A percentile compares a stretch with the other conserved stretches of the same genome.
Evolutionary conservation across 106 monocot genomes (phyloP).

Genomic region (Dendrobium officinale): DNA sequence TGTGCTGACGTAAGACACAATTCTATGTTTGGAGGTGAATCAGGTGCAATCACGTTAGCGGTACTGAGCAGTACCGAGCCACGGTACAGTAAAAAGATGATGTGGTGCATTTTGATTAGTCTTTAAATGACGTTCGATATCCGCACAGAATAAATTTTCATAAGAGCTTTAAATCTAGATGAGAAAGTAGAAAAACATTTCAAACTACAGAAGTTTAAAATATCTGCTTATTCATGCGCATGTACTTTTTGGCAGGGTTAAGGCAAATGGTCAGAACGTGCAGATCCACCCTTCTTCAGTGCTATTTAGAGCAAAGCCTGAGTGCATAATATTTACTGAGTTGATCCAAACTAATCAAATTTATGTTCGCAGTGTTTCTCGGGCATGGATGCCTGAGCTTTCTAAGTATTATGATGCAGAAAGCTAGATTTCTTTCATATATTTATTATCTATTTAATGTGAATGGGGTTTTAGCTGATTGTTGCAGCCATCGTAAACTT

Average conservation of each 20-base stretch:
- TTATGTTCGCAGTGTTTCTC: conserved; percentile 70
- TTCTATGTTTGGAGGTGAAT: too few relatives aligned
- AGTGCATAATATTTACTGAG: conserved; percentile 86
- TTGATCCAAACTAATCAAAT: conserved; percentile 69
- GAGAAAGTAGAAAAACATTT: background rate
- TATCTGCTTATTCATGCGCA: background rate
- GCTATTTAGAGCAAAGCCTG: conserved; percentile 52
- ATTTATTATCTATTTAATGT: too few relatives aligned
- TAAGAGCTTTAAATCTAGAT: background rate
- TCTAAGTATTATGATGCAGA: conserved; percentile 53
- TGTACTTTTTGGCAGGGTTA: conserved; percentile 33
- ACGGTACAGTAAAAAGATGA: too few relatives aligned
- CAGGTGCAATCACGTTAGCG: too few relatives aligned
- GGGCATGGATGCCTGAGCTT: conserved; percentile 79
- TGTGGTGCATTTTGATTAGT: too few relatives aligned
- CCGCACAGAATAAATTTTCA: too few relatives aligned
- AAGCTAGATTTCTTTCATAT: too few relatives aligned
- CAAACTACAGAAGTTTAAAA: background rate
- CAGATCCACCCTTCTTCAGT: conserved; percentile 95
- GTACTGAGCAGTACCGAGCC: too few relatives aligned
- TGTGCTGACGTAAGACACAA: too few relatives aligned
- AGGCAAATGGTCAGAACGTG: conserved; percentile 56
- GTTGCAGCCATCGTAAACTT: too few relatives aligned
- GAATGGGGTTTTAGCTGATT: too few relatives aligned
- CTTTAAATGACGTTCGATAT: too few relatives aligned